Evolutionary conservation across 1,139 yeast genomes (phyloP), one percentile per base, ranked within the genome.

Genomic region (Protomyces lactucae-debilis): DNA sequence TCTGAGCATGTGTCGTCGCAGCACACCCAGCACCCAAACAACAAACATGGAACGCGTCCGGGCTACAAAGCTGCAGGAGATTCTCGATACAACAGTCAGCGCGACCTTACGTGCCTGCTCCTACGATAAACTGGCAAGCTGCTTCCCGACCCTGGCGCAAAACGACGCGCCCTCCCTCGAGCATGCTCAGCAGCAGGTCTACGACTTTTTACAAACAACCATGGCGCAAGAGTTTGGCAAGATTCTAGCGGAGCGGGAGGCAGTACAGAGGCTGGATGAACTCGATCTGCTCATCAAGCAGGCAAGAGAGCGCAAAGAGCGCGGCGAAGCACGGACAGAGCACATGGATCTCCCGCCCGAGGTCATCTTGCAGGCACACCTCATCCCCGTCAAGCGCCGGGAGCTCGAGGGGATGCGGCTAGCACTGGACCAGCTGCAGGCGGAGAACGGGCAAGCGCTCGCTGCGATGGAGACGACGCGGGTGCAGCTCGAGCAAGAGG

Each of bases 71-170:
- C 36, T 59, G 52, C 40, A 59, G 28, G 63, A 59, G 18, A 52
- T 52, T 32, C 57, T 59, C 45, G 48, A 59, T 23, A 52, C 32
- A 32, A 39, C 63, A n/a, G 35, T 52, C 14, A n/a, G 21, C 16
- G 40, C 53, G 18, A 52, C 57, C 12, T 36, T 52, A 16, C 63
- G 64, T 28, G 55, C 59, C 14, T 43, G 48, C 23, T 36, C 59
- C 32, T 48, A 37, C 23, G 59, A 60, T 21, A 60, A 55, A 16
- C 39, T 60, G 40, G 53, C 55, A 12, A 35, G 55, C n/a, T 60
- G 64, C 48, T 60, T 54, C 32, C 64, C 64, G 9, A 60, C 64
- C 12, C 51, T 60, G 40, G 59, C 64, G 28, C 25, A 35, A 10
- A 46, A 46, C 36, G 59, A 55, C 48, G 57, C 59, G 21, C 59